These are phyloP conservation scores for Oryza meyeriana DNA, from an alignment of 176 grass and related monocot genomes.

Conservation along the genomic window DNA sequence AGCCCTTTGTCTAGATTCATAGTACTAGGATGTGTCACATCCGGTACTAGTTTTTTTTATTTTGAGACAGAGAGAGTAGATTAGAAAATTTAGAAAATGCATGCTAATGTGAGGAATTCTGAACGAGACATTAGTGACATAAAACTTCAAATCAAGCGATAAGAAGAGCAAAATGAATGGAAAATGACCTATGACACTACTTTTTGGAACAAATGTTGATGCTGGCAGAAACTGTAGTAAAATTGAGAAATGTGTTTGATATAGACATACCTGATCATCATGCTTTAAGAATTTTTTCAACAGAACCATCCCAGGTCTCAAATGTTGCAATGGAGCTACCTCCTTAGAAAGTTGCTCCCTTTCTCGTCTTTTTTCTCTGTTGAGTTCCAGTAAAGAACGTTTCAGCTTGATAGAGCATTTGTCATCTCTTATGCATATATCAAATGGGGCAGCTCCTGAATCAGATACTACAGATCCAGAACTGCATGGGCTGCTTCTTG, in stretches of 20 bases:
- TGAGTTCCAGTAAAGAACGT: constrained; percentile 14
- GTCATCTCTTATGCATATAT: constrained; percentile 32
- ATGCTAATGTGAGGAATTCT: not conserved
- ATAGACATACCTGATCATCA: constrained; percentile 37
- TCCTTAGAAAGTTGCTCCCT: not conserved
- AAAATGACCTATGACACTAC: not conserved
- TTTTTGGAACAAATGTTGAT: not conserved
- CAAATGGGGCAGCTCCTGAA: constrained; percentile 31
- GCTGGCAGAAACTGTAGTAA: not conserved
- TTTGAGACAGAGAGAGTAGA: too few species aligned
- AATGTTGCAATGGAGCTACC: not conserved
- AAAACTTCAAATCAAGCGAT: not conserved
- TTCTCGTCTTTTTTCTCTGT: constrained; percentile 34
- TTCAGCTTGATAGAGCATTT: not conserved
- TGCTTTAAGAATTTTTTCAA: constrained; percentile 44
- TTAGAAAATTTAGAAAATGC: not conserved
- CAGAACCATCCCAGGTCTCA: constrained; percentile 58
- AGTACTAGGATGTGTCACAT: too few species aligned
- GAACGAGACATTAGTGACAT: not conserved
- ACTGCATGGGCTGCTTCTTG: not conserved
- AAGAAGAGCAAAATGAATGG: not conserved
- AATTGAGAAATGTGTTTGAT: not conserved
- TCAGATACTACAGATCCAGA: constrained; percentile 15
- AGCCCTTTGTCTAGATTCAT: too few species aligned
- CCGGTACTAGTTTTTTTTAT: too few species aligned